Base-by-base conservation (phyloP, 257 asterid genomes). In the Solanum clarkiae region DNA sequence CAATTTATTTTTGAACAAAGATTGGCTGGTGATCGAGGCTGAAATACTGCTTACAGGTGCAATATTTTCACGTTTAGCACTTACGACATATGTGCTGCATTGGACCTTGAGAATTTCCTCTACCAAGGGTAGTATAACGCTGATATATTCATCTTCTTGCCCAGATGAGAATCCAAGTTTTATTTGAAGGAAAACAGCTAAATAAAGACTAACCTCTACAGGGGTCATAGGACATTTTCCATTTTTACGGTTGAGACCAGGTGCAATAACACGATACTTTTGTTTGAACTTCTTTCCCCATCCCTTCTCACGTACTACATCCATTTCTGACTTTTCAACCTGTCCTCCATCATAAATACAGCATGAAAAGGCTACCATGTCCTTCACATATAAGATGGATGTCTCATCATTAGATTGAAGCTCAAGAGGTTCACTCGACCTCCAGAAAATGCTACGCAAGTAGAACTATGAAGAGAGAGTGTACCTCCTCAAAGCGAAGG, bases 171-270 rank as follows among this genome's bases (percentile, higher is more conserved):
- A 14, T 40, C 45, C 24, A 53, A 24, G 40, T 51, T 75, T 49
- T 24, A 40, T 51, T 53, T 69, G 20, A 84, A 77, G 54, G n/a
- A 24, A 59, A 49, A 83, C 18, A 81, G 63, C 54, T 80, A 14
- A 72, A 59, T 82, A 84, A 86, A 79, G 45, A 53, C 95, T 86
- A 90, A 95, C 98, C 98, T 95, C 98, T 84, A 95, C 91, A 71
- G 98, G 98, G 80, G 98, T 93, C 95, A 95, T 92, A 3, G 98
- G 98, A 87, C 98, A 95, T 88, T 90, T 94, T 87, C 98, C 98
- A 14, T 88, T 94, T 2, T 91, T 88, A 69, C 98, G 97, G 81
- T 93, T 93, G 79, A 90, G 88, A 11, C 93, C 96, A 63, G 98
- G 94, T 40, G 81, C 90, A 86, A 80, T 87, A 84, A 90, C 87